phyloP scores from a whole-genome alignment of 768 basidiomycete species.

The Piloderma croceum region DNA sequence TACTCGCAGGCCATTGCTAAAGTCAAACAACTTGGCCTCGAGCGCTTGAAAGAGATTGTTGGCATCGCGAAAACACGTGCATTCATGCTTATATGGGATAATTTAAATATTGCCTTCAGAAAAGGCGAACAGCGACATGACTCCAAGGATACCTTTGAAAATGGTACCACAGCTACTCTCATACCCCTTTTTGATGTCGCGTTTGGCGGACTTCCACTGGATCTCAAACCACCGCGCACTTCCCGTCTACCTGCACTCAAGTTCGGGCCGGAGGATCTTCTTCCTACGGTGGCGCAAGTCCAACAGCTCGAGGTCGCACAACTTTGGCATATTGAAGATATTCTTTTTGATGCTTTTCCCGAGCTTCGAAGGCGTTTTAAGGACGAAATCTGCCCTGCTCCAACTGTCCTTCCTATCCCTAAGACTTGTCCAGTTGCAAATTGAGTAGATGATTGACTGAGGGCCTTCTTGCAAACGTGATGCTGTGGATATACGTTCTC shows the following conservation, averaged over 20 bases:
- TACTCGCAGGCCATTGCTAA: slow-evolving; percentile 18
- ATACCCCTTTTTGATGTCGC: slow-evolving; percentile 16
- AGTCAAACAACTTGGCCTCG: slow-evolving; percentile 15
- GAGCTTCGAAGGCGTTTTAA: too few relatives aligned
- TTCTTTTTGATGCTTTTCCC: slow-evolving; percentile 4
- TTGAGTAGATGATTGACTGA: too few relatives aligned
- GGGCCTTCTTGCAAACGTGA: too few relatives aligned
- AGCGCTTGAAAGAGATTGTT: neutral
- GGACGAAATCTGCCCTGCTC: neutral
- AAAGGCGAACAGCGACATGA: slow-evolving; percentile 19
- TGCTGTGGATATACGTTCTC: too few relatives aligned
- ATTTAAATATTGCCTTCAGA: slow-evolving; percentile 23
- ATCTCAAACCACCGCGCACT: slow-evolving; percentile 4
- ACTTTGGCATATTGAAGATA: slow-evolving; percentile 5
- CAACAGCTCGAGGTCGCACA: slow-evolving; percentile 7
- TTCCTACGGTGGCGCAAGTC: too few relatives aligned
- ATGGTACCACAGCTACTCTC: slow-evolving; percentile 25
- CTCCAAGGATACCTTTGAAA: slow-evolving; percentile 23
- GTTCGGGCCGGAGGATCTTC: too few relatives aligned
- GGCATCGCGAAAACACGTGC: slow-evolving; percentile 1
- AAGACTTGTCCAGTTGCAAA: too few relatives aligned
- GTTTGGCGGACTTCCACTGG: slow-evolving; percentile 8
- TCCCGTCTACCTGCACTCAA: slow-evolving; percentile 3
- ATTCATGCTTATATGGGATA: slow-evolving; percentile 23
- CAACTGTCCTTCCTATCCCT: slow-evolving; percentile 4